phyloP scores from a whole-genome alignment of 2,329 filamentous ascomycete genomes.

The Ascochyta rabiei region DNA sequence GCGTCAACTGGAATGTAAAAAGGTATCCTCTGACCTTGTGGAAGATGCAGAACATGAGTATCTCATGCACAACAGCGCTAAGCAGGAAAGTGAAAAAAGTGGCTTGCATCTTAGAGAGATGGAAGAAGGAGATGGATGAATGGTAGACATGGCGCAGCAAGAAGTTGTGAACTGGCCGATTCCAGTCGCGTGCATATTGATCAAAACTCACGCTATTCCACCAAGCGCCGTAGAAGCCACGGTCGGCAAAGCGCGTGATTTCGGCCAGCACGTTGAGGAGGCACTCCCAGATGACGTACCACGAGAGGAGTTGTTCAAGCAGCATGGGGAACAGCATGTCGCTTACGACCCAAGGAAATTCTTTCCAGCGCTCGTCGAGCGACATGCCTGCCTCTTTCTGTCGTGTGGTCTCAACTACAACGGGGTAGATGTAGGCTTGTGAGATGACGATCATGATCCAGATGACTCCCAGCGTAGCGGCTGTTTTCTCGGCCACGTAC shows the following conservation, averaged over 20 bases:
- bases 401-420: conserved; percentile 68
- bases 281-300: conserved; percentile 80
- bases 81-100: conserved; percentile 78
- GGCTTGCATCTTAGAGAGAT: conserved; percentile 71
- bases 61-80: conserved; percentile 73
- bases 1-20: conserved; percentile 74
- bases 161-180: conserved; percentile 80
- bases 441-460: conserved; percentile 81
- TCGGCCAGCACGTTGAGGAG: conserved; percentile 76
- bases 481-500: conserved; percentile 75
- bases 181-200: conserved; percentile 82
- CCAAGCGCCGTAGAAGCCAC: conserved; percentile 67
- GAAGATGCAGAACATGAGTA: conserved; percentile 82
- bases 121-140: conserved; percentile 74
- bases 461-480: conserved; percentile 73
- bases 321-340: conserved; percentile 80
- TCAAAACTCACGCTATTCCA: conserved; percentile 68
- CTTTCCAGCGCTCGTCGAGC: conserved; percentile 64
- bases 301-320: conserved; percentile 76
- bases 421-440: conserved; percentile 77
- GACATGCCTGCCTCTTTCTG: conserved; percentile 72
- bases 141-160: conserved; percentile 80
- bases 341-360: conserved; percentile 76
- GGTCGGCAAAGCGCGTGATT: conserved; percentile 76
- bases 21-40: conserved; percentile 78